These are phyloP conservation scores for Centella asiatica DNA, from an alignment of 129 eudicot species.

Conservation along the genomic window DNA sequence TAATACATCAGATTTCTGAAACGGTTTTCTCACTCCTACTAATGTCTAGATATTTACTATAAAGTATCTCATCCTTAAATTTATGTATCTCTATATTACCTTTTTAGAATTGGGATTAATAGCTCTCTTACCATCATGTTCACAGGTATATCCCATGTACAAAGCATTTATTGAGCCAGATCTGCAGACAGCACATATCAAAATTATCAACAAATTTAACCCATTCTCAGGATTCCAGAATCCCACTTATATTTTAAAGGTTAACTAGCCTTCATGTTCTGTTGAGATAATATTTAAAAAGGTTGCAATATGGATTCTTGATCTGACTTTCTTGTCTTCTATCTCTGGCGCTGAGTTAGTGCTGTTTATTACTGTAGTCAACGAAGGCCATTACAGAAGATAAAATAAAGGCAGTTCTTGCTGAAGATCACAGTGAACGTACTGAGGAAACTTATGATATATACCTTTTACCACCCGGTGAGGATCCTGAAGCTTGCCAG, in stretches of 20 bases:
- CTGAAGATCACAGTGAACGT: conserved; percentile 53
- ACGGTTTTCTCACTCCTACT: conserved; percentile 37
- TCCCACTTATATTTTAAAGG: conserved; percentile 91
- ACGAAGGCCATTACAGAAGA: conserved; percentile 58
- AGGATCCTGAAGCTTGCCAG: conserved; percentile 97
- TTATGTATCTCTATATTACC: neutral
- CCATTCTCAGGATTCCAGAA: conserved; percentile 96
- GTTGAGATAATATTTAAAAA: neutral
- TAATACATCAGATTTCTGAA: conserved; percentile 93
- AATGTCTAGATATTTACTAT: neutral
- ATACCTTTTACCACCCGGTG: conserved; percentile 96
- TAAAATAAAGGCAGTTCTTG: conserved; percentile 61
- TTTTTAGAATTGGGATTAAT: neutral
- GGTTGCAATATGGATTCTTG: neutral
- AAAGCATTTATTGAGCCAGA: conserved; percentile 97
- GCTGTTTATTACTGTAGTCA: conserved; percentile 46
- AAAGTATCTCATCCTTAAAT: conserved; percentile 9
- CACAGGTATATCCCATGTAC: conserved; percentile 97
- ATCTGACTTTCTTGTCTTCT: conserved; percentile 10
- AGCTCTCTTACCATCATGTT: conserved; percentile 9
- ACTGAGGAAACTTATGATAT: conserved; percentile 91
- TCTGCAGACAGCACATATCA: conserved; percentile 88
- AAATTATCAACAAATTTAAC: conserved; percentile 81
- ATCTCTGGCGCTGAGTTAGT: conserved; percentile 22
- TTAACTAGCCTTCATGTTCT: conserved; percentile 12